Evolutionary conservation across 305 asterid species (phyloP), one percentile per base, ranked within the genome.

Genomic region (Solanum hybrid): DNA sequence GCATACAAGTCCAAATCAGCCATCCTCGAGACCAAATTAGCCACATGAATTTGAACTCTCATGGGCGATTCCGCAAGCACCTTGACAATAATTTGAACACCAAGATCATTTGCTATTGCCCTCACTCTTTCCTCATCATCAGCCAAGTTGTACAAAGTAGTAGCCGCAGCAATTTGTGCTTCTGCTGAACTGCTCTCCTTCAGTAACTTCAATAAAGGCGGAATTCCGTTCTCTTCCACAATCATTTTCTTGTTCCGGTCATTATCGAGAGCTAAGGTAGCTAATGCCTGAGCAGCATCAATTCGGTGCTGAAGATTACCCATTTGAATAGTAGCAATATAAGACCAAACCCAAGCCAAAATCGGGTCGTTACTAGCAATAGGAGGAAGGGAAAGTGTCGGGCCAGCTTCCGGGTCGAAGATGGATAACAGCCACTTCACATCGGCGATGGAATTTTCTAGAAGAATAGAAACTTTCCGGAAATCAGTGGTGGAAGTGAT

Each of bases 291-390:
- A 5, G 96, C 97, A 13, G 94, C 95, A 29, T 93, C 96, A 79
- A 92, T 91, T 84, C 96, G 92, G 88, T 90, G 27, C 38, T 81
- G 87, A 34, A 91, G 78, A 7, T 37, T 73, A 12, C 96, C 97
- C 92, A 89, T 80, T 60, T 94, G 95, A 60, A 91, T 92, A 13
- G 94, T 92, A 87, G 96, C 95, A 7, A 95, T 91, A 84, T 72
- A 91, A 38, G 96, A 91, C 98, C 98, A 95, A 32, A 95, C 93
- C 93, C 93, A 94, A 17, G 97, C 96, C 14, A 95, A 32, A 29
- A 90, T 93, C 2, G 98, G 98, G 7, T 94, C 93, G 27, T 91
- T 94, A 32, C 89, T 91, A 3, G 96, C 97, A 46, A 95, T 91
- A 4, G 96, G 96, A 32, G 97, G 97, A 7, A 95, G 86, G 2